Base-by-base conservation (phyloP, 176 grass and related monocot genomes). In the Luzula sylvatica region DNA sequence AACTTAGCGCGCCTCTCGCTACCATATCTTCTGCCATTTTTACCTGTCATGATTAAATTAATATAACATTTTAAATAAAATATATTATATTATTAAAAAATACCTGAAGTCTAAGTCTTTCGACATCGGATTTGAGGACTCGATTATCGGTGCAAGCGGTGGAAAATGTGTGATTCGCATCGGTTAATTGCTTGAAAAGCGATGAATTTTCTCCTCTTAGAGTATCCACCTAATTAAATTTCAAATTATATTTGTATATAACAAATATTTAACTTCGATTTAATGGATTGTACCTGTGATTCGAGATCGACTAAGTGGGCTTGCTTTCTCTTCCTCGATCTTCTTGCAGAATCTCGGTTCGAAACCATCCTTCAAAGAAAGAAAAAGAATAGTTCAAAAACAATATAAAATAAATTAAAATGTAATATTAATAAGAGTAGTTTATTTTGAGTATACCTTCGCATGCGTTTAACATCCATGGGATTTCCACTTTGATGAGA, bases 251-350 rank as follows among this genome's bases (percentile, higher is more conserved):
- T 53, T 21, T n/a, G 20, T 20, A 2, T 8, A 15, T 53, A 53
- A 2, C 7, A 12, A 53, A 53, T 15, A 23, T 20, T 20, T 12
- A 50, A 50, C 3, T 17, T 18, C 2, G 3, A 24, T 15, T 13
- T 24, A 12, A 21, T 54, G 25, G n/a, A 15, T 12, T 3, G 38
- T 65, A 88, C 92, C 81, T 98, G 85, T 43, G 58, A 59, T 76
- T 90, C 92, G 3, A 98, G 86, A 23, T 90, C 81, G 42, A 32
- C 56, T 23, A 98, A 51, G 69, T 98, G 86, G 19, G 92, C 92
- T 72, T 90, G 85, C 65, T 98, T 98, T 70, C 85, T 88, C 75
- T 90, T 98, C 47, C 85, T 86, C 2, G 85, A 90, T 50, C 92
- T 78, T 52, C 81, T 69, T 25, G 92, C 92, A 3, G 92, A 98